A percentile compares a stretch with the other conserved stretches of the same genome.
phyloP scores from a whole-genome alignment of 169 alveolate genomes.

The Miamiensis avidus region DNA sequence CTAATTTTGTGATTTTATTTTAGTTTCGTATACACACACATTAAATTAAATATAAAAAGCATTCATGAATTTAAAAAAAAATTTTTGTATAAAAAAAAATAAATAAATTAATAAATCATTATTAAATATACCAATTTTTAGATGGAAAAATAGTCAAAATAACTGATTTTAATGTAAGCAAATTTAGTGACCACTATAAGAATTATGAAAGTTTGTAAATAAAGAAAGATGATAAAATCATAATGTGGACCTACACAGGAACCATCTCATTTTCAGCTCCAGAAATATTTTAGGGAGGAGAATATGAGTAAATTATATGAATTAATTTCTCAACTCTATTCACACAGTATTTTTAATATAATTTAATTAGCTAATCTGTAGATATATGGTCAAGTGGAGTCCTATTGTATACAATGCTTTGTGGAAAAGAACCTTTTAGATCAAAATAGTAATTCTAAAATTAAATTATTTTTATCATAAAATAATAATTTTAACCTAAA shows the following conservation, averaged over 20 bases:
- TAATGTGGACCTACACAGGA: slow-evolving; percentile 65
- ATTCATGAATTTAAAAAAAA: too few relatives aligned
- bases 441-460: slow-evolving; percentile 34
- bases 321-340: neutral
- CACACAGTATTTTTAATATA: neutral
- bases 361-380: slow-evolving; percentile 41
- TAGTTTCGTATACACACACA: too few relatives aligned
- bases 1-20: too few relatives aligned
- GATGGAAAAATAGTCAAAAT: slow-evolving; percentile 50
- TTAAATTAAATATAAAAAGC: too few relatives aligned
- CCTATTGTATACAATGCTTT: slow-evolving; percentile 65
- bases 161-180: slow-evolving; percentile 62
- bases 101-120: too few relatives aligned
- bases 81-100: too few relatives aligned
- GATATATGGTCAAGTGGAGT: slow-evolving; percentile 82
- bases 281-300: slow-evolving; percentile 40
- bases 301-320: slow-evolving; percentile 8
- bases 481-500: neutral
- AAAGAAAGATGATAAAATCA: slow-evolving; percentile 28
- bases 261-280: slow-evolving; percentile 62
- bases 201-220: slow-evolving; percentile 8
- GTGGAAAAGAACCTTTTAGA: slow-evolving; percentile 71
- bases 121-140: neutral
- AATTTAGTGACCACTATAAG: slow-evolving; percentile 35
- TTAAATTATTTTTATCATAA: too few relatives aligned